A percentile compares a stretch with the other conserved stretches of the same genome.
Conservation (phyloP, 2,329 filamentous ascomycete genomes). For the Paramyrothecium roridum region DNA sequence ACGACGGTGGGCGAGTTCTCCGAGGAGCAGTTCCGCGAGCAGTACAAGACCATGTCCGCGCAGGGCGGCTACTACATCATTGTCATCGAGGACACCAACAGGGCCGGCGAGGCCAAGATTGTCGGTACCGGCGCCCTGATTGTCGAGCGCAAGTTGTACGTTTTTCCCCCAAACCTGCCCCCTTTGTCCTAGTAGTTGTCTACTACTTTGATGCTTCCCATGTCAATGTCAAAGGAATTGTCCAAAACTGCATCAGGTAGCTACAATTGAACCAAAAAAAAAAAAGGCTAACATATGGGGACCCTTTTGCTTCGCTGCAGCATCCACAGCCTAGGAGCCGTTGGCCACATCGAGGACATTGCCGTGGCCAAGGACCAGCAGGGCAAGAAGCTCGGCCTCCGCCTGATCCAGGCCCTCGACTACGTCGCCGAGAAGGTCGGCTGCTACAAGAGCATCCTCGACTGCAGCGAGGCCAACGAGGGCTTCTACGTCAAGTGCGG, state of each 20-base stretch:
- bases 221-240: not conserved
- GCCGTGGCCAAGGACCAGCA: constrained; percentile 93
- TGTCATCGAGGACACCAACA: constrained; percentile 71
- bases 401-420: constrained; percentile 92
- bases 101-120: constrained; percentile 54
- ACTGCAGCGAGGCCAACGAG: constrained; percentile 94
- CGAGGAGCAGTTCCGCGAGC: constrained; percentile 69
- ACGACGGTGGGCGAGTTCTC: constrained; percentile 89
- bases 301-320: constrained; percentile 31
- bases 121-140: constrained; percentile 91
- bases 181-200: too few species aligned
- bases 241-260: not conserved
- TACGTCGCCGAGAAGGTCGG: constrained; percentile 82
- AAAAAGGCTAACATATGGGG: constrained; percentile 9
- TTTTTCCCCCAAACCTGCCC: too few species aligned
- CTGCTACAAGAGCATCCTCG: constrained; percentile 96
- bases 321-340: constrained; percentile 76
- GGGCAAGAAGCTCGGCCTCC: constrained; percentile 91
- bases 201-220: too few species aligned
- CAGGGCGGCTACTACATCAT: constrained; percentile 82
- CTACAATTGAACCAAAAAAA: not conserved
- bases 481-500: constrained; percentile 99
- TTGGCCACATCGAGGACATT: constrained; percentile 98
- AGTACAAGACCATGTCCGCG: constrained; percentile 77
- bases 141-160: constrained; percentile 90